Evolutionary conservation across 2,329 filamentous ascomycete genomes (phyloP).

Genomic region (Arthroderma sp.): DNA sequence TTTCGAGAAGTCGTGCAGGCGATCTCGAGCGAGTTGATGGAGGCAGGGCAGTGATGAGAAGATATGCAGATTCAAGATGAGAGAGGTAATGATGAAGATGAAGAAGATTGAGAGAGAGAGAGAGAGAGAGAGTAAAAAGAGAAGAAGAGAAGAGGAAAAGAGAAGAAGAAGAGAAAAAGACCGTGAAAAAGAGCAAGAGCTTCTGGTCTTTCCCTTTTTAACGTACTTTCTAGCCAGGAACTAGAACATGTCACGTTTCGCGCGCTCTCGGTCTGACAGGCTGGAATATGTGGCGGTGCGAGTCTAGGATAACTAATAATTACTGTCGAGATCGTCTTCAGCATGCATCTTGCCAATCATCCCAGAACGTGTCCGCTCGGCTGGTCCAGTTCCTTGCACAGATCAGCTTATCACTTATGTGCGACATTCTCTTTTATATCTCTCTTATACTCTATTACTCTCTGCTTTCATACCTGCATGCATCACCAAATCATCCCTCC

Average conservation of each 20-base stretch:
- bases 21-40: background rate
- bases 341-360: slow-evolving; percentile 3
- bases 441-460: background rate
- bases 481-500: too few relatives aligned
- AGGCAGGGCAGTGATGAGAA: background rate
- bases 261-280: background rate
- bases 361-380: slow-evolving; percentile 3
- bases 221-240: background rate
- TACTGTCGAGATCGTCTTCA: background rate
- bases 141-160: background rate
- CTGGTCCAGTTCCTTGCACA: background rate
- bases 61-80: background rate
- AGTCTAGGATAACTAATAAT: background rate
- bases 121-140: background rate
- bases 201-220: background rate
- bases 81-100: background rate
- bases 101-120: background rate
- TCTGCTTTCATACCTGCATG: background rate
- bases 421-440: background rate
- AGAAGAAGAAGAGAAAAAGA: background rate
- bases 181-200: background rate
- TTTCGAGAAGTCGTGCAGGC: background rate
- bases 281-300: background rate
- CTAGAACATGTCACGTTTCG: background rate
- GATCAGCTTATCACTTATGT: background rate